A percentile compares a stretch with the other conserved stretches of the same genome.
phyloP scores from a whole-genome alignment of 2,329 filamentous ascomycete species.

The Sporothrix luriei region DNA sequence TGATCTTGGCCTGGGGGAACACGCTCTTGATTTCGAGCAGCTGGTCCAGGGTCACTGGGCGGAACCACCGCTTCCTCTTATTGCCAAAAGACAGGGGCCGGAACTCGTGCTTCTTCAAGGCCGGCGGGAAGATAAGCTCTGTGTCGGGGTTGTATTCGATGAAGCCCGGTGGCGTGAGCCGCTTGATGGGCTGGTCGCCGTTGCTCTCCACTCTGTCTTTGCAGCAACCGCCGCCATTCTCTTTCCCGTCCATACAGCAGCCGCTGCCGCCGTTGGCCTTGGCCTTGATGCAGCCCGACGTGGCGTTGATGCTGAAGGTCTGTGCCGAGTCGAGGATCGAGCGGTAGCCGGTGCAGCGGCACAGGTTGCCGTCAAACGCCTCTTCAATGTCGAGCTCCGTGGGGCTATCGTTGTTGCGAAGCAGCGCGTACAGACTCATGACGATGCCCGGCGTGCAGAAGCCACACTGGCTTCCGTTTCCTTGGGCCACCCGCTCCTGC shows the following conservation, averaged over 20 bases:
- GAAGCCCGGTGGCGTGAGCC: constrained; percentile 84
- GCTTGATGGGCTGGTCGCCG: constrained; percentile 59
- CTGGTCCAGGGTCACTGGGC: constrained; percentile 83
- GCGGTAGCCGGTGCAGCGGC: constrained; percentile 91
- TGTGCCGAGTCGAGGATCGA: constrained; percentile 93
- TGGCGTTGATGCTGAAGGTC: constrained; percentile 68
- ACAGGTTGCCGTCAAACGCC: constrained; percentile 95
- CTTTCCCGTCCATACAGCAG: constrained; percentile 71
- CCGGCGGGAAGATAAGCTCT: constrained; percentile 90
- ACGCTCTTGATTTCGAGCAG: constrained; percentile 87
- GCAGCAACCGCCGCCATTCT: constrained; percentile 68
- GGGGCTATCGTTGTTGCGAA: constrained; percentile 79
- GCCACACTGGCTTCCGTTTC: constrained; percentile 84
- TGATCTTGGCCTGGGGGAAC: constrained; percentile 86
- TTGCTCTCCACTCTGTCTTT: constrained; percentile 57
- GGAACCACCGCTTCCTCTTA: constrained; percentile 91
- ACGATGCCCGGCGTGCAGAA: constrained; percentile 98
- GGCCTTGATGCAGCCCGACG: constrained; percentile 54
- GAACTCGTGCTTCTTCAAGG: constrained; percentile 79
- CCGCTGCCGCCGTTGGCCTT: constrained; percentile 56
- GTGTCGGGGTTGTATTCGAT: constrained; percentile 94
- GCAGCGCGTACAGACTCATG: constrained; percentile 92
- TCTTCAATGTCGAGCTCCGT: constrained; percentile 86
- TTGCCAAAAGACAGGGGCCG: constrained; percentile 87
- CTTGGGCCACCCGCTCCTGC: constrained; percentile 87